These are phyloP conservation scores for Chimonanthus salicifolius DNA, from an alignment of 164 flowering plant genomes.

Conservation along the genomic window DNA sequence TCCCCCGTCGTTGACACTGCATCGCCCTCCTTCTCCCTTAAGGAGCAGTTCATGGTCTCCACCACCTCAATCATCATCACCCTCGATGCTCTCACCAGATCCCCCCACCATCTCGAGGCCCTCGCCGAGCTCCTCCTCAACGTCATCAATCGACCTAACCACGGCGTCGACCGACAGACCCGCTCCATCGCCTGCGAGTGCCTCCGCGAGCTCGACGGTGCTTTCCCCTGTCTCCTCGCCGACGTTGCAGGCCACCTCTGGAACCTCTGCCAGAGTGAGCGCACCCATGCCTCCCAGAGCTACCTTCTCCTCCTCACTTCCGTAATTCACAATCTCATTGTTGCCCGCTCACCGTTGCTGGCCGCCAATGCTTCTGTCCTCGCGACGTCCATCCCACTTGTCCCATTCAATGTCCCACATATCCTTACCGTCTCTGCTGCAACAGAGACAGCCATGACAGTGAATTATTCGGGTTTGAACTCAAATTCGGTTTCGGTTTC, in stretches of 20 bases:
- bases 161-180: slow-evolving; percentile 73
- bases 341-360: neutral
- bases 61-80: slow-evolving; percentile 53
- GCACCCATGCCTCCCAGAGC: slow-evolving; percentile 82
- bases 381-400: slow-evolving; percentile 54
- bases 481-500: neutral
- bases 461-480: neutral
- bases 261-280: slow-evolving; percentile 79
- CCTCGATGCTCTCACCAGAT: slow-evolving; percentile 7
- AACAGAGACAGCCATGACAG: neutral
- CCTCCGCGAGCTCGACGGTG: slow-evolving; percentile 70
- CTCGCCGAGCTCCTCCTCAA: slow-evolving; percentile 58
- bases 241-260: slow-evolving; percentile 69
- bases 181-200: slow-evolving; percentile 83
- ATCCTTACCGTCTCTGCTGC: slow-evolving; percentile 20
- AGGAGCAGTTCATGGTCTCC: slow-evolving; percentile 66
- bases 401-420: slow-evolving; percentile 69
- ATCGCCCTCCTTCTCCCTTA: slow-evolving; percentile 36
- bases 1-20: slow-evolving; percentile 45
- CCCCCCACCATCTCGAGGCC: slow-evolving; percentile 23
- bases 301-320: slow-evolving; percentile 57
- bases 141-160: slow-evolving; percentile 74
- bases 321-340: slow-evolving; percentile 46
- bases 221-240: slow-evolving; percentile 58
- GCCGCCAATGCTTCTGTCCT: slow-evolving; percentile 40